These are phyloP conservation scores for Strobilomyces echinocephalus DNA, from an alignment of 768 basidiomycete species.

Conservation along the genomic window DNA sequence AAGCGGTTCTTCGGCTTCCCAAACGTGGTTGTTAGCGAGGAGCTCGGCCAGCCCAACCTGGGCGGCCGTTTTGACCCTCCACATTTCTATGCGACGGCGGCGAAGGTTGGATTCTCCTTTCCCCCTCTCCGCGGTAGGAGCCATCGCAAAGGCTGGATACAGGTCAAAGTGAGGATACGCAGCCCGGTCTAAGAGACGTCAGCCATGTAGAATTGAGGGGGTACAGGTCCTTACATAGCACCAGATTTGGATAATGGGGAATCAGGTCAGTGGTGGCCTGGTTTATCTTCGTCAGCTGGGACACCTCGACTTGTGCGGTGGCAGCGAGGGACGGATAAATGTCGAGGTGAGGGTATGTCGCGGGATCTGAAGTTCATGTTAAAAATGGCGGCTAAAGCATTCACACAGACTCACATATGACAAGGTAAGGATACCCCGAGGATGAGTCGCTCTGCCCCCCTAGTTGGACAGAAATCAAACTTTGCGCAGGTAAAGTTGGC, in stretches of 20 bases:
- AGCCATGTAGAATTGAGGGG: background rate
- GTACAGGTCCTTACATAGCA: conserved; percentile 30
- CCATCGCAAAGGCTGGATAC: conserved; percentile 13
- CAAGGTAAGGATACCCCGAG: conserved; percentile 22
- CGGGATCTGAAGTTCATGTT: conserved; percentile 34
- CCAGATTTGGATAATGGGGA: conserved; percentile 32
- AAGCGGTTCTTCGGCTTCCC: conserved; percentile 30
- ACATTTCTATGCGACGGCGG: conserved; percentile 11
- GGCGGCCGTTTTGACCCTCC: conserved; percentile 17
- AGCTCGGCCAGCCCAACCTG: conserved; percentile 20
- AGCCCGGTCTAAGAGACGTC: conserved; percentile 16
- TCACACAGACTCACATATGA: conserved; percentile 24
- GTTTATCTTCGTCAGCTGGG: background rate
- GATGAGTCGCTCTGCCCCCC: conserved; percentile 4
- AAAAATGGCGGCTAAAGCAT: background rate
- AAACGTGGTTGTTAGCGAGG: conserved; percentile 13
- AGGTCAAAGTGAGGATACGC: conserved; percentile 22
- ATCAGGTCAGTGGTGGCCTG: conserved; percentile 5
- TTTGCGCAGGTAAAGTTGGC: conserved; percentile 6
- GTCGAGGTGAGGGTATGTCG: conserved; percentile 38
- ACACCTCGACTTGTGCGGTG: background rate
- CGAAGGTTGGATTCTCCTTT: conserved; percentile 5
- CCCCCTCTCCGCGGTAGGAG: background rate
- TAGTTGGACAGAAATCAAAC: background rate
- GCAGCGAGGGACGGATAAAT: conserved; percentile 31